Percentiles rank a stretch among this genome's conserved stretches.
Conservation (phyloP, 805 yeast species). For the Candida hungchunana region DNA sequence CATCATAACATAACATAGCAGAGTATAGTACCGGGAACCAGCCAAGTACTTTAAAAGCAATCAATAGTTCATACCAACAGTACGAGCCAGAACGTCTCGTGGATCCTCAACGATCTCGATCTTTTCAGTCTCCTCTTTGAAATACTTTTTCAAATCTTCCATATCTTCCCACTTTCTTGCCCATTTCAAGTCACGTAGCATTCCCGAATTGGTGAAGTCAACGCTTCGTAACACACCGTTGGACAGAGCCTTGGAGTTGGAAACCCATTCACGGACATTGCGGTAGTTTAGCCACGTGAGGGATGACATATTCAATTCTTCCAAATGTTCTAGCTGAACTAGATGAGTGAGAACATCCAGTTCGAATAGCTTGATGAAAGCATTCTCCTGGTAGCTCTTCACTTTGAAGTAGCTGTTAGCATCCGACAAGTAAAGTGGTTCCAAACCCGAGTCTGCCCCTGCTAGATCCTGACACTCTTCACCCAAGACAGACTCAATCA, state of each 20-base stretch:
- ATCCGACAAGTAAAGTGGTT: constrained; percentile 19
- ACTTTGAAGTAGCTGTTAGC: constrained; percentile 14
- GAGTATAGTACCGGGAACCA: too few species aligned
- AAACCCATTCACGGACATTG: constrained; percentile 29
- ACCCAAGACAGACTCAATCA: constrained; percentile 22
- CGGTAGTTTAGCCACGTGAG: constrained; percentile 46
- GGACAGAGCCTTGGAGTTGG: constrained; percentile 19
- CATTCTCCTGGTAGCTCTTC: constrained; percentile 18
- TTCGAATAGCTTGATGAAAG: constrained; percentile 19
- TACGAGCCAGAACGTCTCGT: constrained; percentile 12
- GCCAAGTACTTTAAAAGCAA: too few species aligned
- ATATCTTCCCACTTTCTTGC: constrained; percentile 26
- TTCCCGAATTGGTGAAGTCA: constrained; percentile 46
- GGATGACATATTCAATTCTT: constrained; percentile 32
- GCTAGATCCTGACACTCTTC: too few species aligned
- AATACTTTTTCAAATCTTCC: constrained; percentile 16
- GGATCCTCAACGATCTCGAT: constrained; percentile 4
- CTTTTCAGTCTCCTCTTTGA: constrained; percentile 17
- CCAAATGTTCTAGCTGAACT: constrained; percentile 34
- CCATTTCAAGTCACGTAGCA: constrained; percentile 45
- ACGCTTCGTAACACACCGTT: constrained; percentile 20
- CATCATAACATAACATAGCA: too few species aligned
- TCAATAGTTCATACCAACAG: constrained; percentile 27
- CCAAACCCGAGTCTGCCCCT: too few species aligned
- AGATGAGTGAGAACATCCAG: constrained; percentile 25